phyloP scores from a whole-genome alignment of 805 yeast genomes.

The Barnettozyma populi region DNA sequence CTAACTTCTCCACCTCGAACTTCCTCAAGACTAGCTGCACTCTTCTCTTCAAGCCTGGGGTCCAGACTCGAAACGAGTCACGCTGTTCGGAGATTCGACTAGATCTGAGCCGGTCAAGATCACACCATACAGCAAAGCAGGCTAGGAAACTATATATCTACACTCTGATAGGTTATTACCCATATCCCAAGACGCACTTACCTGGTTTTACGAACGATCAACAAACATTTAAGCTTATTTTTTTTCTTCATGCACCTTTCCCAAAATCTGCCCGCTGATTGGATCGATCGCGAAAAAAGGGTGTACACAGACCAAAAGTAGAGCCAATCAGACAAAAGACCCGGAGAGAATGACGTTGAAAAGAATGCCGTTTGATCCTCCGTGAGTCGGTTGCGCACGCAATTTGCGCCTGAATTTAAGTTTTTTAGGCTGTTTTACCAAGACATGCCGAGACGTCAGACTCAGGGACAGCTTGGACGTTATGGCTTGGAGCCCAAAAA shows the following conservation, averaged over 20 bases:
- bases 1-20: too few relatives aligned
- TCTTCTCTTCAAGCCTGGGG: too few relatives aligned
- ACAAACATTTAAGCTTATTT: neutral
- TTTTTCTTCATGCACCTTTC: neutral
- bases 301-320: neutral
- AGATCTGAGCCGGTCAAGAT: too few relatives aligned
- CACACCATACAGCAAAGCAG: too few relatives aligned
- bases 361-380: neutral
- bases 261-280: neutral
- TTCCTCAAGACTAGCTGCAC: too few relatives aligned
- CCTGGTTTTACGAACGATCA: neutral
- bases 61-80: too few relatives aligned
- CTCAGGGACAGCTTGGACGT: neutral
- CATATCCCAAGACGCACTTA: too few relatives aligned
- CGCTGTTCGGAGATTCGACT: too few relatives aligned
- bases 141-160: too few relatives aligned
- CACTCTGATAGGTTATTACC: neutral
- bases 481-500: too few relatives aligned
- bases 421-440: neutral
- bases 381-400: neutral
- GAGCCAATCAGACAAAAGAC: neutral
- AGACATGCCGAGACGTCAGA: neutral
- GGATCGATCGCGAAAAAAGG: neutral
- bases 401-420: too few relatives aligned
- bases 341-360: neutral